A percentile compares a stretch with the other conserved stretches of the same genome.
phyloP scores from a whole-genome alignment of 1,139 yeast genomes.

The Suhomyces choctaworum region DNA sequence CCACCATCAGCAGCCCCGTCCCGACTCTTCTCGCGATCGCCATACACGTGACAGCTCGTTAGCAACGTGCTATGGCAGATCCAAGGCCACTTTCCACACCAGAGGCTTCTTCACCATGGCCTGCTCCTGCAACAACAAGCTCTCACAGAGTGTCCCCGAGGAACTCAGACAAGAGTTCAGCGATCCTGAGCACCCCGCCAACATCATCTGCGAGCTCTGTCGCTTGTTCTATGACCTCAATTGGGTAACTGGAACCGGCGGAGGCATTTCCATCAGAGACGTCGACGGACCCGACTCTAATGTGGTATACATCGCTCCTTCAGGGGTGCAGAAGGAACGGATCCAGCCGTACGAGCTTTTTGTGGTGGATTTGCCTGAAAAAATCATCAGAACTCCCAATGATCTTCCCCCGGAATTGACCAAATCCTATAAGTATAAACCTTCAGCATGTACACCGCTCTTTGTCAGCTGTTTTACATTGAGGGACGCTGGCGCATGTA shows the following conservation, averaged over 20 bases:
- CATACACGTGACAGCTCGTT: no score
- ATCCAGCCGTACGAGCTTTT: conserved; percentile 82
- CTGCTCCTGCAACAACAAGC: neutral
- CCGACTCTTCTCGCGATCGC: no score
- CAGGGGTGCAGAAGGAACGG: conserved; percentile 93
- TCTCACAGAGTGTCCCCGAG: neutral
- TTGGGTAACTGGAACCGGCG: conserved; percentile 97
- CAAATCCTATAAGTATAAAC: conserved; percentile 57
- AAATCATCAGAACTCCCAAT: conserved; percentile 61
- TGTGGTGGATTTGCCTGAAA: conserved; percentile 60
- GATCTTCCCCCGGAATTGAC: conserved; percentile 42
- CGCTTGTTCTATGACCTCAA: conserved; percentile 72
- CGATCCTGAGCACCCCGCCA: conserved; percentile 78
- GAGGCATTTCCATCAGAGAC: conserved; percentile 82
- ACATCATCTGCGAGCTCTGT: conserved; percentile 81
- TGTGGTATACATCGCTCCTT: conserved; percentile 78
- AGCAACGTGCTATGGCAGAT: no score
- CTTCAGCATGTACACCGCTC: conserved; percentile 91
- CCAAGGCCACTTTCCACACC: neutral
- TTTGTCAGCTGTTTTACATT: conserved; percentile 73
- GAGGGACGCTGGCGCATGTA: conserved; percentile 87
- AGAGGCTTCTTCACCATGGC: neutral
- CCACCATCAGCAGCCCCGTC: no score
- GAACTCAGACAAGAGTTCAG: conserved; percentile 7
- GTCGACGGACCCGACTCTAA: conserved; percentile 46